Evolutionary conservation across 192 early-diverging fungal genomes (phyloP).

Genomic region (Coemansia reversa): DNA sequence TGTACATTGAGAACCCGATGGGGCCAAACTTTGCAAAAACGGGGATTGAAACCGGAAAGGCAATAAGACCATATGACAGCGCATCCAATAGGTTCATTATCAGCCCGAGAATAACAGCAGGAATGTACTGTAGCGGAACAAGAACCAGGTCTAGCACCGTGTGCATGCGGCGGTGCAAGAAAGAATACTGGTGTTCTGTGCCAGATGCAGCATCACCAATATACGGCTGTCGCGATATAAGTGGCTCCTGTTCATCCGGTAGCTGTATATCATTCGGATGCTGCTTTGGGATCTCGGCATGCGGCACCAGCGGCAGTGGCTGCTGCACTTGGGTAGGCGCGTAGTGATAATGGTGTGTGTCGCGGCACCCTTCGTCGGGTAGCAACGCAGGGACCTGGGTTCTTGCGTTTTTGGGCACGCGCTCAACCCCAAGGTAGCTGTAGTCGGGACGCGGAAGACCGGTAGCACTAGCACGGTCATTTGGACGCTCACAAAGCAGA

Average conservation of each 20-base stretch:
- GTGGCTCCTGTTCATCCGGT: constrained; percentile 15
- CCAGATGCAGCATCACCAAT: constrained; percentile 3
- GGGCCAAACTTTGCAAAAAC: constrained; percentile 71
- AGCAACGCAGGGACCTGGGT: neutral
- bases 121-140: constrained; percentile 69
- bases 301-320: constrained; percentile 12
- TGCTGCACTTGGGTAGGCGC: neutral
- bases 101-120: constrained; percentile 87
- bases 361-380: neutral
- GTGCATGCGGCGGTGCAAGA: constrained; percentile 29
- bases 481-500: constrained; percentile 34
- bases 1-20: constrained; percentile 93
- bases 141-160: constrained; percentile 18
- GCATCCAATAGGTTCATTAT: constrained; percentile 93
- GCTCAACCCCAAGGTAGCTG: constrained; percentile 24
- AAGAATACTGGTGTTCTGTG: constrained; percentile 10
- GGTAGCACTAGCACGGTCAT: neutral
- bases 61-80: constrained; percentile 86
- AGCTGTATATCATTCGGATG: constrained; percentile 1
- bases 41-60: constrained; percentile 79
- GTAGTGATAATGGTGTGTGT: neutral
- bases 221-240: constrained; percentile 11
- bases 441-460: constrained; percentile 32
- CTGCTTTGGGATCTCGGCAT: constrained; percentile 12
- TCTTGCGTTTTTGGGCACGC: constrained; percentile 47